Evolutionary conservation across 257 asterid genomes (phyloP).

Genomic region (Solanum pennellii): DNA sequence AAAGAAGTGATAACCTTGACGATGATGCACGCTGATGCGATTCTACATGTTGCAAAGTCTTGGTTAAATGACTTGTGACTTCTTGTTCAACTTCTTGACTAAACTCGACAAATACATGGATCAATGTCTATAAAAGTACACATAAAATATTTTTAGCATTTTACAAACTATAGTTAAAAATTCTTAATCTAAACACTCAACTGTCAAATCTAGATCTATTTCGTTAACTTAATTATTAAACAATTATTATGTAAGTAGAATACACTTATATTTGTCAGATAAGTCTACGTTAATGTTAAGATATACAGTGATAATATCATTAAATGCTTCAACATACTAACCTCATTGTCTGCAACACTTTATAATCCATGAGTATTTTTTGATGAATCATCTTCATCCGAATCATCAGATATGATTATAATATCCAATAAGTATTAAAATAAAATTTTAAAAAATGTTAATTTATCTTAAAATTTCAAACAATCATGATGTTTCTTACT

Average conservation of each 20-base stretch:
- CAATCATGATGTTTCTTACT: no score
- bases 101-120: fast-evolving
- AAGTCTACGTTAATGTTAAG: neutral
- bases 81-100: neutral
- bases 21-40: neutral
- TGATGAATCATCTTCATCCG: neutral
- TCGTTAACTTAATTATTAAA: neutral
- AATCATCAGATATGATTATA: neutral
- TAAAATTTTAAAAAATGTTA: neutral
- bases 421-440: neutral
- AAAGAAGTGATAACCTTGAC: no score
- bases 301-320: neutral
- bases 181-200: neutral
- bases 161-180: neutral
- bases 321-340: neutral
- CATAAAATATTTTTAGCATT: neutral
- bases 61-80: neutral
- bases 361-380: neutral
- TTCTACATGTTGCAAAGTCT: no score
- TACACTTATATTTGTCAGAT: neutral
- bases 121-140: neutral
- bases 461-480: neutral
- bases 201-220: neutral
- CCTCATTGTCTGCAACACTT: neutral
- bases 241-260: neutral